These are phyloP conservation scores for Claviceps lovelessii DNA, from an alignment of 2,329 filamentous ascomycete genomes.

Conservation along the genomic window DNA sequence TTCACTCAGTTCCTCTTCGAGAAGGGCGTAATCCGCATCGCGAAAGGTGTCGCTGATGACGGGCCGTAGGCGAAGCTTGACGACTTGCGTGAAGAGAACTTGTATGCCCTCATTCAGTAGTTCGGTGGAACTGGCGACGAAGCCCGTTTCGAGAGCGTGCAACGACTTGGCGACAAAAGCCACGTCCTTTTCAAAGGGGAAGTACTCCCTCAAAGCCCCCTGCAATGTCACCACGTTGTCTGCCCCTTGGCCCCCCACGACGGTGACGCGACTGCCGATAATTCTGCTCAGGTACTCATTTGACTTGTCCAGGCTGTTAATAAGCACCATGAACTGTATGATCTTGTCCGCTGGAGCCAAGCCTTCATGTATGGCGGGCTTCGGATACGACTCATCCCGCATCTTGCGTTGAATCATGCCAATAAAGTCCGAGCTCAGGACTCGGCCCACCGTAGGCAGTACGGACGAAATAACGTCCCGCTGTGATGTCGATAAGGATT, in stretches of 20 bases:
- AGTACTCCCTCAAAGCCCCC: slow-evolving; percentile 45
- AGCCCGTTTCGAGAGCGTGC: slow-evolving; percentile 53
- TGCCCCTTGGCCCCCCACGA: slow-evolving; percentile 21
- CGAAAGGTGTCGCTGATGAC: slow-evolving; percentile 81
- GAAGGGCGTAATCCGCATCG: slow-evolving; percentile 71
- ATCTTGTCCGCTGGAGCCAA: slow-evolving; percentile 80
- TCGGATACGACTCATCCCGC: slow-evolving; percentile 89
- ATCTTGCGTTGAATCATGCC: slow-evolving; percentile 97
- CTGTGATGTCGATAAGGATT: slow-evolving; percentile 76
- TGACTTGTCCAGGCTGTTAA: slow-evolving; percentile 89
- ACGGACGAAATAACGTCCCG: slow-evolving; percentile 63
- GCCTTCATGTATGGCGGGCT: slow-evolving; percentile 59
- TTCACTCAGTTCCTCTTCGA: slow-evolving; percentile 45
- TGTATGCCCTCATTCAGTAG: slow-evolving; percentile 71
- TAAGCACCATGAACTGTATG: slow-evolving; percentile 76
- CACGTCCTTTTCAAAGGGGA: slow-evolving; percentile 68
- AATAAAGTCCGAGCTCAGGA: slow-evolving; percentile 80
- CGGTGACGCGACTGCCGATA: slow-evolving; percentile 50
- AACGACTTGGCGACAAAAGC: slow-evolving; percentile 54
- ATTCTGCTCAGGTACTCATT: slow-evolving; percentile 86
- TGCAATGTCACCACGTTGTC: slow-evolving; percentile 21
- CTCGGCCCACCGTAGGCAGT: slow-evolving; percentile 61
- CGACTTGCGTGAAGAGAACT: slow-evolving; percentile 75
- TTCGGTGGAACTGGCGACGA: slow-evolving; percentile 65
- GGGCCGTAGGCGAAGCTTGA: slow-evolving; percentile 71